phyloP scores from a whole-genome alignment of 75 land plant genomes.

The Cupressus sempervirens region DNA sequence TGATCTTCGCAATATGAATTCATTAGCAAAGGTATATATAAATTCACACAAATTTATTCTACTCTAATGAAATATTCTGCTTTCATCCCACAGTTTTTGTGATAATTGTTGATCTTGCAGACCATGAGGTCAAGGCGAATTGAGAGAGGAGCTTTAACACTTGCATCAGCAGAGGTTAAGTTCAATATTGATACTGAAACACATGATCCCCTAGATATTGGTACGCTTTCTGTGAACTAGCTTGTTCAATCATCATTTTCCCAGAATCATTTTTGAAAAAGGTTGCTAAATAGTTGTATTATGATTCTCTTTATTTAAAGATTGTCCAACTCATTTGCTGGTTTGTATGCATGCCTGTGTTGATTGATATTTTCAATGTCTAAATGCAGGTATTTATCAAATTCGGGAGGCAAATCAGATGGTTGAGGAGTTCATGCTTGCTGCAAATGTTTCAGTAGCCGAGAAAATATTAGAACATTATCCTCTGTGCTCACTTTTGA shows the following conservation, averaged over 20 bases:
- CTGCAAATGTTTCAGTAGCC: constrained; percentile 97
- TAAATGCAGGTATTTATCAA: constrained; percentile 88
- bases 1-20: constrained; percentile 94
- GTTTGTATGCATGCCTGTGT: neutral
- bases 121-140: constrained; percentile 89
- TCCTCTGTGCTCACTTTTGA: constrained; percentile 74
- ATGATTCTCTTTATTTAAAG: neutral
- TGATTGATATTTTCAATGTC: constrained; percentile 5
- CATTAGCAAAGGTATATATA: constrained; percentile 83
- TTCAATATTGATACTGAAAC: constrained; percentile 98
- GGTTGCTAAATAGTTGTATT: neutral
- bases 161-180: constrained; percentile 99
- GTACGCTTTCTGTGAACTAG: constrained; percentile 32
- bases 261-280: neutral
- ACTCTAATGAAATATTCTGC: neutral
- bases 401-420: constrained; percentile 97
- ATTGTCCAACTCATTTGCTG: neutral
- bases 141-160: constrained; percentile 96
- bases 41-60: neutral
- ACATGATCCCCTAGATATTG: constrained; percentile 97
- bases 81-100: neutral
- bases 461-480: constrained; percentile 81
- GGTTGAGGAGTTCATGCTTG: constrained; percentile 99
- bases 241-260: neutral
- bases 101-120: constrained; percentile 35